Conservation (phyloP, 331 rosid genomes). For the Rhamnella rubrinervis region DNA sequence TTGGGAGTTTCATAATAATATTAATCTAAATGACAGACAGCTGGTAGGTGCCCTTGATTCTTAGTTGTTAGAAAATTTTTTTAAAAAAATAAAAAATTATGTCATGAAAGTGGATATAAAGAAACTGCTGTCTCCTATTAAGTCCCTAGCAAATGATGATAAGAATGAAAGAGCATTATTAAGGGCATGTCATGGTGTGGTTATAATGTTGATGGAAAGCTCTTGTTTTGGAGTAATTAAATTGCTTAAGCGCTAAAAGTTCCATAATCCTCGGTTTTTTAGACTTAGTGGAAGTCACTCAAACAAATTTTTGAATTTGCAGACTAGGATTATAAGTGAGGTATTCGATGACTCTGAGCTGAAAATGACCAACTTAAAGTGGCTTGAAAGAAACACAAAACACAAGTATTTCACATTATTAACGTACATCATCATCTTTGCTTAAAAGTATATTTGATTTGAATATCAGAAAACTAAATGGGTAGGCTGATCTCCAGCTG, state of each 20-base stretch:
- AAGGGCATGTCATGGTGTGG: constrained; percentile 30
- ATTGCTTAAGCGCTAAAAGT: constrained; percentile 84
- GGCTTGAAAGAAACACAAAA: constrained; percentile 62
- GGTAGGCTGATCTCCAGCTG: constrained; percentile 24
- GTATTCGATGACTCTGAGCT: constrained; percentile 18
- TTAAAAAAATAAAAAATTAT: not conserved
- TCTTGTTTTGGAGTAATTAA: constrained; percentile 32
- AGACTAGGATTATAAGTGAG: constrained; percentile 25
- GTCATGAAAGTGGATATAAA: not conserved
- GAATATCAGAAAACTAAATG: constrained; percentile 1
- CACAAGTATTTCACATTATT: constrained; percentile 12
- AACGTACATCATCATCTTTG: constrained; percentile 42
- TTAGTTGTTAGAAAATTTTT: not conserved
- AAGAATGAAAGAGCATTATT: not conserved
- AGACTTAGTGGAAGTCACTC: constrained; percentile 43
- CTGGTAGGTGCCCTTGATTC: not conserved
- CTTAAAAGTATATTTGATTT: constrained; percentile 48
- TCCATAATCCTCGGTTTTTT: constrained; percentile 30
- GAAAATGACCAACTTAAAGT: constrained; percentile 59
- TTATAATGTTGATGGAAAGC: constrained; percentile 39
- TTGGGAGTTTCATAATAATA: not conserved
- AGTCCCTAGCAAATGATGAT: constrained; percentile 18
- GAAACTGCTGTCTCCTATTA: not conserved
- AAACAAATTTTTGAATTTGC: constrained; percentile 22
- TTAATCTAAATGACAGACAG: constrained; percentile 9